Percentiles rank a stretch among this genome's conserved stretches.
Conservation (phyloP, 2,329 filamentous ascomycete genomes). For the Sclerotinia minor region DNA sequence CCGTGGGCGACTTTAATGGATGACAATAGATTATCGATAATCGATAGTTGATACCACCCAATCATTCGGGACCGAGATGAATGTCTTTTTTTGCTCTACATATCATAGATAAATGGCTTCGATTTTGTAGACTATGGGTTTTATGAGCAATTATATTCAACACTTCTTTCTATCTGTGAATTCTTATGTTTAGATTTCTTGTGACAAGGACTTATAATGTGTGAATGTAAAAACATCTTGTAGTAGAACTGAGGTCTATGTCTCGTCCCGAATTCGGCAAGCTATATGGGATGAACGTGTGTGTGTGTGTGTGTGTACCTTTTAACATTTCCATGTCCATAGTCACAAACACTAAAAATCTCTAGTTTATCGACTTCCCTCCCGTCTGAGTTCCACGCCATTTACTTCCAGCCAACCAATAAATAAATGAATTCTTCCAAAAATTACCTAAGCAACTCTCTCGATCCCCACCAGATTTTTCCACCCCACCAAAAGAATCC, state of each 20-base stretch:
- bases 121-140: too few species aligned
- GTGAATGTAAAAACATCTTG: not conserved
- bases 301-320: too few species aligned
- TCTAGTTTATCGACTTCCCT: not conserved
- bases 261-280: not conserved
- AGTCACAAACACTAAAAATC: not conserved
- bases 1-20: not conserved
- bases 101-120: not conserved
- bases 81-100: not conserved
- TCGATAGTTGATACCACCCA: not conserved
- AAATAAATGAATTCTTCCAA: not conserved
- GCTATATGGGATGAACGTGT: not conserved
- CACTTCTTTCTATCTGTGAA: not conserved
- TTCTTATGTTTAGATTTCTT: not conserved
- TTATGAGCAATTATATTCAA: not conserved
- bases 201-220: not conserved
- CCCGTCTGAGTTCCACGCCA: too few species aligned
- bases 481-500: not conserved
- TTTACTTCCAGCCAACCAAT: not conserved
- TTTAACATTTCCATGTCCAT: not conserved
- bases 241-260: not conserved
- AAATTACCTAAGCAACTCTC: constrained; percentile 6
- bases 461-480: not conserved
- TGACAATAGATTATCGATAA: too few species aligned
- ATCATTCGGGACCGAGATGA: not conserved